Evolutionary conservation across 305 asterid genomes (phyloP).

Genomic region (Fraxinus floribunda): DNA sequence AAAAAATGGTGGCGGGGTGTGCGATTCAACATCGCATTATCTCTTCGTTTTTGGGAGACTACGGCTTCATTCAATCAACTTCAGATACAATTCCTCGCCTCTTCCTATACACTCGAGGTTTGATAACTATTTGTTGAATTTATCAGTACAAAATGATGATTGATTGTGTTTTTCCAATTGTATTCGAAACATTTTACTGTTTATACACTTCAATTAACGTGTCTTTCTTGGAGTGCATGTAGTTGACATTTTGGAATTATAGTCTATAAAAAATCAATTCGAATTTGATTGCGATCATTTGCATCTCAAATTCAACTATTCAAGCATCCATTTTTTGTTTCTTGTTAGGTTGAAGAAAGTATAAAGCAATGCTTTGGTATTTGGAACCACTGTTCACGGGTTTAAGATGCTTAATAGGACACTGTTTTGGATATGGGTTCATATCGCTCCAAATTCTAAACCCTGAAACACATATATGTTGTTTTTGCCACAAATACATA

Average conservation of each 20-base stretch:
- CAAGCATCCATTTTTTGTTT: not conserved
- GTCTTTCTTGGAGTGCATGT: not conserved
- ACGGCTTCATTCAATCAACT: slow-evolving; percentile 44
- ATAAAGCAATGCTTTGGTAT: not conserved
- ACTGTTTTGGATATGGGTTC: not conserved
- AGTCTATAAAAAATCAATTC: not conserved
- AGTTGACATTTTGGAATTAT: not conserved
- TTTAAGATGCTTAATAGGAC: not conserved
- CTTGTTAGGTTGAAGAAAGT: not conserved
- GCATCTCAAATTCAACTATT: not conserved
- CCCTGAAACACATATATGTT: not conserved
- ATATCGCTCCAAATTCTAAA: not conserved
- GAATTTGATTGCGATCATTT: not conserved
- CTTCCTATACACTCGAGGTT: slow-evolving; percentile 55
- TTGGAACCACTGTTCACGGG: not conserved
- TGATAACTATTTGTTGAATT: not conserved
- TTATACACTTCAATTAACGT: not conserved
- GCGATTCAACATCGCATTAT: slow-evolving; percentile 64
- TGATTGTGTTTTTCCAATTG: not conserved
- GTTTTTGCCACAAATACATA: not conserved
- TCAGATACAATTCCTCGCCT: slow-evolving; percentile 41
- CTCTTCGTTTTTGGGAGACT: slow-evolving; percentile 59
- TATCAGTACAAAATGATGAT: not conserved
- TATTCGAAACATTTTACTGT: not conserved
- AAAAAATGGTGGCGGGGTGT: slow-evolving; percentile 42